Evolutionary conservation across 1,284 basidiomycete genomes (phyloP).

Genomic region (Trichosporon ovoides): DNA sequence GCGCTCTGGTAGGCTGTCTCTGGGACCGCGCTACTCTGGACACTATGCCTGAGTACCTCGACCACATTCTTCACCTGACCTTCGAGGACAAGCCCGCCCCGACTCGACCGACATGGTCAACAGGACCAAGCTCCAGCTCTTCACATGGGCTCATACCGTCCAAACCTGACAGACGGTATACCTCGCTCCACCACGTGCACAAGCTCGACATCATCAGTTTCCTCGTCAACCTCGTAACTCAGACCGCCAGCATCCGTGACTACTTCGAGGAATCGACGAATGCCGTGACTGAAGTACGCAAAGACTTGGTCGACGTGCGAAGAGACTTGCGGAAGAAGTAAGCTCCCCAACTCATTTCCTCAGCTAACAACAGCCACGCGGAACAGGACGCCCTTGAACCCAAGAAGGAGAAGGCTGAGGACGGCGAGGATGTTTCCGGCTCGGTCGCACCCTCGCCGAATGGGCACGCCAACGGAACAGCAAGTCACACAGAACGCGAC

Average conservation of each 20-base stretch:
- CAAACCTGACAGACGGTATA: constrained; percentile 63
- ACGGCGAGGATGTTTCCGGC: constrained; percentile 53
- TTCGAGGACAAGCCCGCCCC: constrained; percentile 54
- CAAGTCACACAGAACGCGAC: constrained; percentile 32
- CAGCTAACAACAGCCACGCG: constrained; percentile 37
- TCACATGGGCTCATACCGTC: constrained; percentile 39
- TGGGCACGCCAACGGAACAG: constrained; percentile 24
- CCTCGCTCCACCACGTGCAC: constrained; percentile 65
- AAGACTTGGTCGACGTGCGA: constrained; percentile 92
- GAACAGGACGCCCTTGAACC: constrained; percentile 45
- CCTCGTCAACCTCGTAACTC: constrained; percentile 81
- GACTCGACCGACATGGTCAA: constrained; percentile 46
- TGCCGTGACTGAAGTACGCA: constrained; percentile 82
- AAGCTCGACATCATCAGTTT: constrained; percentile 81
- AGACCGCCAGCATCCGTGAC: constrained; percentile 76
- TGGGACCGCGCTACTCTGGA: constrained; percentile 79
- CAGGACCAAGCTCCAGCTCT: constrained; percentile 45
- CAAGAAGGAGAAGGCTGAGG: constrained; percentile 50
- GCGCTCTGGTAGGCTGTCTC: constrained; percentile 74
- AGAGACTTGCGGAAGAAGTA: constrained; percentile 78
- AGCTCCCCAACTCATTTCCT: constrained; percentile 43
- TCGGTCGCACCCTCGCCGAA: constrained; percentile 27
- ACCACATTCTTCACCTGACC: constrained; percentile 67
- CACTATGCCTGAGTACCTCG: constrained; percentile 68
- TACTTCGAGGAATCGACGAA: constrained; percentile 89